Evolutionary conservation across 305 asterid species (phyloP).

Genomic region (Petunia hybrid): DNA sequence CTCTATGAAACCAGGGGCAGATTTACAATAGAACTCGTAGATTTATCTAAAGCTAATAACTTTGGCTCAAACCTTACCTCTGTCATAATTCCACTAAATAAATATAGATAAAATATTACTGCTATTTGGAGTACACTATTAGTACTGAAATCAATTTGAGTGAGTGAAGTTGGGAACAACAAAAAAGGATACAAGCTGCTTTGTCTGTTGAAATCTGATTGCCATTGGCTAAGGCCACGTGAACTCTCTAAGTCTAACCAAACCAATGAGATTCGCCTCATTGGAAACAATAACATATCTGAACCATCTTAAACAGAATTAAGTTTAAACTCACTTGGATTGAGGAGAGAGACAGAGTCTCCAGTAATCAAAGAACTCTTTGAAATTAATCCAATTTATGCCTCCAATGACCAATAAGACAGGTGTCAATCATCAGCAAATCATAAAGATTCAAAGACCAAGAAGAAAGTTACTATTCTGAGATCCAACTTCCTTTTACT

Average conservation of each 20-base stretch:
- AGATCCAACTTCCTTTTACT: slow-evolving; percentile 24
- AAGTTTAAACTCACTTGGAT: not conserved
- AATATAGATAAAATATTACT: too few relatives aligned
- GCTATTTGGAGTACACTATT: too few relatives aligned
- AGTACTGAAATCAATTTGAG: too few relatives aligned
- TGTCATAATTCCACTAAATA: too few relatives aligned
- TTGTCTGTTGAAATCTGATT: not conserved
- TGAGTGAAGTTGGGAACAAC: too few relatives aligned
- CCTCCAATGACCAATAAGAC: slow-evolving; percentile 4
- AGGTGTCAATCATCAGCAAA: slow-evolving; percentile 40
- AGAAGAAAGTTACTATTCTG: slow-evolving; percentile 2
- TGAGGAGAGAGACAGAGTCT: not conserved
- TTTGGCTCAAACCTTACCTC: too few relatives aligned
- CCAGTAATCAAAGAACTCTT: not conserved
- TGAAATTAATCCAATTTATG: not conserved
- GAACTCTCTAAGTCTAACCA: not conserved
- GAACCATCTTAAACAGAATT: not conserved
- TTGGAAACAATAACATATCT: not conserved
- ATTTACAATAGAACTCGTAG: too few relatives aligned
- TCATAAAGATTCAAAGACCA: slow-evolving; percentile 33
- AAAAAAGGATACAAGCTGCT: not conserved
- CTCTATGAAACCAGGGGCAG: too few relatives aligned
- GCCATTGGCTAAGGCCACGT: slow-evolving; percentile 3
- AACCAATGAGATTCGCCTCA: slow-evolving; percentile 1
- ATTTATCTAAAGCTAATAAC: too few relatives aligned